Evolutionary conservation across 805 yeast species (phyloP).

Genomic region (Kuraishia cidri): DNA sequence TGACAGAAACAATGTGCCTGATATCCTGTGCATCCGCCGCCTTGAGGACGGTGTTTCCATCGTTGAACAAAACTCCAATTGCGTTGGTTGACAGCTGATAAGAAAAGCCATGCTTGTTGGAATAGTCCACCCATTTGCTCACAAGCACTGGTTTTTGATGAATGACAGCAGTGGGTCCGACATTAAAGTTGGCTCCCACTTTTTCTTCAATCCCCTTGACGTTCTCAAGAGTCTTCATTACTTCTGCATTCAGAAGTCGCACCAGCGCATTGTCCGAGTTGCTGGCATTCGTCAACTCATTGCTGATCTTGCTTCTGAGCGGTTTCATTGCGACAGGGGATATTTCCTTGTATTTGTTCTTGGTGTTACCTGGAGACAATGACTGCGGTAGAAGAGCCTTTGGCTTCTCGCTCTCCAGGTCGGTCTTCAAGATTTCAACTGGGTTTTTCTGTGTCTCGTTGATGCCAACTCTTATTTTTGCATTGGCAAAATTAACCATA

Average conservation of each 20-base stretch:
- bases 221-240: constrained; percentile 16
- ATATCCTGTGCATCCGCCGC: constrained; percentile 54
- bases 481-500: constrained; percentile 53
- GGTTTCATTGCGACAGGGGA: constrained; percentile 14
- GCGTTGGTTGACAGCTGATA: constrained; percentile 86
- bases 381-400: constrained; percentile 75
- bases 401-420: constrained; percentile 60
- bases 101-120: constrained; percentile 91
- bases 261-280: constrained; percentile 13
- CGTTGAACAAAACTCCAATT: constrained; percentile 85
- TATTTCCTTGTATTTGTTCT: constrained; percentile 69
- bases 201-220: constrained; percentile 17
- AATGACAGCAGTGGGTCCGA: background rate
- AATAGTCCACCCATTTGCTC: constrained; percentile 97
- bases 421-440: constrained; percentile 61
- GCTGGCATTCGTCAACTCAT: background rate
- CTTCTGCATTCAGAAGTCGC: constrained; percentile 13
- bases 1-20: constrained; percentile 49
- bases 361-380: constrained; percentile 88
- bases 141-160: constrained; percentile 61
- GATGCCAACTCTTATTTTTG: constrained; percentile 55
- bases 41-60: constrained; percentile 74
- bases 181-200: constrained; percentile 2
- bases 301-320: constrained; percentile 15
- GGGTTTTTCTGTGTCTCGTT: constrained; percentile 43